Evolutionary conservation across 2,329 filamentous ascomycete genomes (phyloP).

Genomic region (Cercospora zeina): DNA sequence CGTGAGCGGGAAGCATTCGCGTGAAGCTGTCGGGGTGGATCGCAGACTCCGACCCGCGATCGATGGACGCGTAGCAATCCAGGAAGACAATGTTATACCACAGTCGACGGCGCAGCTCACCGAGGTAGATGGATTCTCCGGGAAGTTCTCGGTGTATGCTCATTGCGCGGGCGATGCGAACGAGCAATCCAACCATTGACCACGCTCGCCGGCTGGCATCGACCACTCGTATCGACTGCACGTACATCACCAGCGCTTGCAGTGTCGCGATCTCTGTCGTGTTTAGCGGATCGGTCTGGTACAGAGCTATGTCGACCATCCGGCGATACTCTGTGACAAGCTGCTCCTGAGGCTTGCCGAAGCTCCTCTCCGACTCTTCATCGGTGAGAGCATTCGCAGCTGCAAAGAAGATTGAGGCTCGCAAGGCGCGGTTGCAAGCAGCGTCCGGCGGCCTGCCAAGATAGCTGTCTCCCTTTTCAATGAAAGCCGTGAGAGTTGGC

Average conservation of each 20-base stretch:
- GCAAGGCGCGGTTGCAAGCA: constrained; percentile 34
- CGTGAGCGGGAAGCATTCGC: constrained; percentile 34
- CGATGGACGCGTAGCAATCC: constrained; percentile 36
- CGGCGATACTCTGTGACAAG: constrained; percentile 32
- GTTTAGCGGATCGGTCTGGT: constrained; percentile 38
- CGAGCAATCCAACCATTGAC: constrained; percentile 36
- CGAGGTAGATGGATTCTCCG: constrained; percentile 32
- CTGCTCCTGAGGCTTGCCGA: constrained; percentile 28
- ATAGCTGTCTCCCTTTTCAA: constrained; percentile 32
- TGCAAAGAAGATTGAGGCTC: constrained; percentile 38
- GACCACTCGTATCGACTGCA: constrained; percentile 29
- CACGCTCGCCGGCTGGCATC: constrained; percentile 37
- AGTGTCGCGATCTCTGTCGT: constrained; percentile 38
- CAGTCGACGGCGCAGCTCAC: constrained; percentile 38
- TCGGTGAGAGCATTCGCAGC: constrained; percentile 38
- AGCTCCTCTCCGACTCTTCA: constrained; percentile 32
- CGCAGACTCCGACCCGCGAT: constrained; percentile 37
- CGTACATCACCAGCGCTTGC: constrained; percentile 36
- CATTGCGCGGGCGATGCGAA: constrained; percentile 40
- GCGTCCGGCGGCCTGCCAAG: constrained; percentile 32
- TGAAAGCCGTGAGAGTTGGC: constrained; percentile 32
- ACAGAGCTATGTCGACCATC: constrained; percentile 36
- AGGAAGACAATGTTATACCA: constrained; percentile 40
- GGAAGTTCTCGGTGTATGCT: constrained; percentile 36
- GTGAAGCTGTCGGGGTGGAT: constrained; percentile 32